These are phyloP conservation scores for Rhinocladiella similis DNA, from an alignment of 2,329 filamentous ascomycete species.

Conservation along the genomic window DNA sequence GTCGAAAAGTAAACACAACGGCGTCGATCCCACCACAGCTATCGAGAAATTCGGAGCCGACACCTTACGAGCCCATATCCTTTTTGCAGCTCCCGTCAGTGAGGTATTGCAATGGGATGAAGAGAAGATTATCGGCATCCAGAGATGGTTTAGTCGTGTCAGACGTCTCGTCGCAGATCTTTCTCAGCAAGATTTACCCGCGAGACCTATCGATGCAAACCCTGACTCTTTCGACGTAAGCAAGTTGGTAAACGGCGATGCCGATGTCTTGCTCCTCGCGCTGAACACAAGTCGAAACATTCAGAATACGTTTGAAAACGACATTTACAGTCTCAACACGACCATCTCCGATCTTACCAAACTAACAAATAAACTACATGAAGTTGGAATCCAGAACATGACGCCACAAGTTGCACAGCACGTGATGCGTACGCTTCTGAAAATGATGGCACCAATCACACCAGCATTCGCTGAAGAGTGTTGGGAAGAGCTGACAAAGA, in stretches of 20 bases:
- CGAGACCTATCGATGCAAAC: too few relatives aligned
- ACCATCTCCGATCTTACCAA: conserved; percentile 80
- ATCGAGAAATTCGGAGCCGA: conserved; percentile 78
- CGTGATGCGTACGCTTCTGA: conserved; percentile 60
- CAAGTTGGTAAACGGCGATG: conserved; percentile 37
- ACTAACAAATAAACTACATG: conserved; percentile 67
- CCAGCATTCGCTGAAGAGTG: conserved; percentile 81
- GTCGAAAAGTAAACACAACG: conserved; percentile 94
- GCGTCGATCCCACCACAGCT: conserved; percentile 74
- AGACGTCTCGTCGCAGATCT: conserved; percentile 55
- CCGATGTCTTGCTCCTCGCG: conserved; percentile 61
- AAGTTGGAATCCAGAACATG: conserved; percentile 36
- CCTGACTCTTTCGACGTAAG: conserved; percentile 3
- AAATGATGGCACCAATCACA: conserved; percentile 75
- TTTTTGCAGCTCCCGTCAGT: conserved; percentile 82
- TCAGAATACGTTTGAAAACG: conserved; percentile 66
- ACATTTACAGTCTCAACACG: conserved; percentile 78
- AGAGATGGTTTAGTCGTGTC: conserved; percentile 74
- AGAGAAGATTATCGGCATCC: conserved; percentile 75
- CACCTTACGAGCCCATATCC: conserved; percentile 78
- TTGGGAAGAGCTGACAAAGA: conserved; percentile 62
- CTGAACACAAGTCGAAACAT: conserved; percentile 69
- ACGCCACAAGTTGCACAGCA: conserved; percentile 40
- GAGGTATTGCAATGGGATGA: conserved; percentile 89
- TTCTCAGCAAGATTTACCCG: conserved; percentile 16